A percentile compares a stretch with the other conserved stretches of the same genome.
Evolutionary conservation across 2,329 filamentous ascomycete genomes (phyloP).

Genomic region (Pseudogymnoascus sp.): DNA sequence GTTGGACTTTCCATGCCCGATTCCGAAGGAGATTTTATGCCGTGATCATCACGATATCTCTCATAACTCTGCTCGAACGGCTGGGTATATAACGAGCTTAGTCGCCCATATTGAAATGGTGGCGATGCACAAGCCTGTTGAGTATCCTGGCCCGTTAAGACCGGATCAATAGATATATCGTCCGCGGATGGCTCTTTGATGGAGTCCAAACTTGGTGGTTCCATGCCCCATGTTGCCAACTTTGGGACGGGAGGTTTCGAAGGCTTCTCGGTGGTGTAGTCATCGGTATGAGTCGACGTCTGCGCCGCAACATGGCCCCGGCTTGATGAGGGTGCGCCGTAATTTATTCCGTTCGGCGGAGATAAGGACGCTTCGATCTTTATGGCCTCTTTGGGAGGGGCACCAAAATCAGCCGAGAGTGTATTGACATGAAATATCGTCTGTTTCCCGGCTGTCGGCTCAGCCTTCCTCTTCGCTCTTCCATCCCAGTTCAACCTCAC

Average conservation of each 20-base stretch:
- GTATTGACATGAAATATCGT: slow-evolving; percentile 1
- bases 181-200: background rate
- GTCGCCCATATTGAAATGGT: slow-evolving; percentile 8
- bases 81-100: slow-evolving; percentile 7
- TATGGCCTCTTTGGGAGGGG: background rate
- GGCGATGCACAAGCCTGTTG: slow-evolving; percentile 12
- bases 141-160: slow-evolving; percentile 10
- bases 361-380: background rate
- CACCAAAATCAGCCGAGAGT: background rate
- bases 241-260: background rate
- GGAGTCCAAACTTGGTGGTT: background rate
- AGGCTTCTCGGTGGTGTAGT: background rate
- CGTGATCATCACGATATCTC: slow-evolving; percentile 17
- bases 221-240: background rate
- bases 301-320: background rate
- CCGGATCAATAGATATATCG: slow-evolving; percentile 17
- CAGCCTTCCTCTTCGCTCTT: slow-evolving; percentile 50
- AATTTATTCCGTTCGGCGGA: background rate
- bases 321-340: background rate
- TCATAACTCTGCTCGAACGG: slow-evolving; percentile 22
- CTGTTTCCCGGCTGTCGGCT: slow-evolving; percentile 20
- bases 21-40: slow-evolving; percentile 22
- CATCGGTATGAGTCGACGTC: background rate
- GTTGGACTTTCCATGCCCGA: slow-evolving; percentile 17
- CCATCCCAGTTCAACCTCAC: slow-evolving; percentile 77